phyloP scores from a whole-genome alignment of 768 basidiomycete species.

The Trametes meyenii region DNA sequence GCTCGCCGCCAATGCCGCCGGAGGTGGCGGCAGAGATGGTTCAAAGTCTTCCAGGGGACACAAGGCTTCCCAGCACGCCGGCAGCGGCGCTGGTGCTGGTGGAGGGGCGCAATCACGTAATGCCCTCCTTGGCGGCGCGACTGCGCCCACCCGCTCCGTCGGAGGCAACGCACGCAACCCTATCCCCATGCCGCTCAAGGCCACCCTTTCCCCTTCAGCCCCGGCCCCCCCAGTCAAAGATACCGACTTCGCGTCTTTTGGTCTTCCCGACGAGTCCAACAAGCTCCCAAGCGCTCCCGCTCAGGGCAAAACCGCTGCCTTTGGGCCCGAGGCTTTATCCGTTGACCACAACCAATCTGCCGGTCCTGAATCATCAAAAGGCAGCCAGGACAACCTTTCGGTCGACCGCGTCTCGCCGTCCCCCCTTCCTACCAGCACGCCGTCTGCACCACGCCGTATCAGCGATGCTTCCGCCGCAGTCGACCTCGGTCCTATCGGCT shows the following conservation, averaged over 20 bases:
- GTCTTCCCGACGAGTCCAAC: slow-evolving; percentile 61
- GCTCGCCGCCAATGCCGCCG: slow-evolving; percentile 47
- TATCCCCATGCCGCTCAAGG: slow-evolving; percentile 70
- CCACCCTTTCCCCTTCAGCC: slow-evolving; percentile 73
- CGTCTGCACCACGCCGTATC: slow-evolving; percentile 53
- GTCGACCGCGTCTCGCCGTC: slow-evolving; percentile 38
- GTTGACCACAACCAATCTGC: slow-evolving; percentile 21
- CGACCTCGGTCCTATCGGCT: slow-evolving; percentile 85
- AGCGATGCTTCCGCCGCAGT: slow-evolving; percentile 41
- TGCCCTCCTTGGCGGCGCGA: slow-evolving; percentile 57
- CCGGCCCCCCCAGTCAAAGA: slow-evolving; percentile 79
- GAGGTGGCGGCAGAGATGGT: slow-evolving; percentile 38
- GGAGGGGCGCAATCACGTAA: slow-evolving; percentile 30
- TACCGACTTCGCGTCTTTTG: slow-evolving; percentile 73
- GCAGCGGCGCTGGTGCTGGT: slow-evolving; percentile 12
- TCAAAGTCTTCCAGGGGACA: slow-evolving; percentile 41
- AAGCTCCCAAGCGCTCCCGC: slow-evolving; percentile 51
- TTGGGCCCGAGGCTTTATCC: slow-evolving; percentile 19
- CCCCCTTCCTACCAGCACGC: slow-evolving; percentile 55
- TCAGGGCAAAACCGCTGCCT: slow-evolving; percentile 27
- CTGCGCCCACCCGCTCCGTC: slow-evolving; percentile 63
- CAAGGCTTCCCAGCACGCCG: slow-evolving; percentile 19
- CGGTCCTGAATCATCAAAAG: slow-evolving; percentile 11
- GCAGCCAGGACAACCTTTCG: neutral
- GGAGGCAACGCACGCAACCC: slow-evolving; percentile 53